Percentiles rank a stretch among this genome's conserved stretches.
phyloP scores from a whole-genome alignment of 1,284 basidiomycete species.

The Amylostereum areolatum region DNA sequence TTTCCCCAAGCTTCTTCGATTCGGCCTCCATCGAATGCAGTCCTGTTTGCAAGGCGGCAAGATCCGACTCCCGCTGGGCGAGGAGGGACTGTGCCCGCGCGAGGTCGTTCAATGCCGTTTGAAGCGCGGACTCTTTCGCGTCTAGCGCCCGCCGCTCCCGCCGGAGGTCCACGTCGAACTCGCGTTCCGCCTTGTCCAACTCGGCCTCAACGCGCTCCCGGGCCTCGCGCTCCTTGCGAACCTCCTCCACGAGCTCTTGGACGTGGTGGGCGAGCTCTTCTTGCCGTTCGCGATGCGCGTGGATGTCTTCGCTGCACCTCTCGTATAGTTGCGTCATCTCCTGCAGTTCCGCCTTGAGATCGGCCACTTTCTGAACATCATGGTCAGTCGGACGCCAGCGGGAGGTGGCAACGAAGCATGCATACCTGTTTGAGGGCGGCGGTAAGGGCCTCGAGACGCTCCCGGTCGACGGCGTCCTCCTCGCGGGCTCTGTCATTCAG shows the following conservation, averaged over 20 bases:
- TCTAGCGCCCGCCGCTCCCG: conserved; percentile 56
- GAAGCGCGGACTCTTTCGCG: conserved; percentile 60
- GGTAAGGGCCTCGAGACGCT: conserved; percentile 66
- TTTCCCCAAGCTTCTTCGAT: conserved; percentile 72
- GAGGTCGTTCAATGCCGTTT: conserved; percentile 55
- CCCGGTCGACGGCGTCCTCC: conserved; percentile 66
- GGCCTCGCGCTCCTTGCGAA: conserved; percentile 49
- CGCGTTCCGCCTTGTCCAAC: conserved; percentile 46
- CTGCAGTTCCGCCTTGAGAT: conserved; percentile 56
- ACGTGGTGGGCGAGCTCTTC: conserved; percentile 74
- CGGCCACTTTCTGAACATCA: conserved; percentile 52
- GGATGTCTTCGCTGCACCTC: conserved; percentile 49
- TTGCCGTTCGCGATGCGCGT: conserved; percentile 56
- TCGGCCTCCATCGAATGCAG: conserved; percentile 63
- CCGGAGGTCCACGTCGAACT: conserved; percentile 54
- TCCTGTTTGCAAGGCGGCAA: conserved; percentile 68
- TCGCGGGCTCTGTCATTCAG: conserved; percentile 47
- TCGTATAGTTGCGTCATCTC: conserved; percentile 60
- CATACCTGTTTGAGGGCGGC: conserved; percentile 75
- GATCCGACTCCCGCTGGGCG: conserved; percentile 64
- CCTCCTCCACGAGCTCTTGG: conserved; percentile 66
- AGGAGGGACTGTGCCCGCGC: conserved; percentile 56
- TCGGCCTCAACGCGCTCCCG: conserved; percentile 54
- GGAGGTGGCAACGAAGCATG: conserved; percentile 5
- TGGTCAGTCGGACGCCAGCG: conserved; percentile 1